Conservation (phyloP, 495 filamentous ascomycete genomes). For the Polyplosphaeria fusca region DNA sequence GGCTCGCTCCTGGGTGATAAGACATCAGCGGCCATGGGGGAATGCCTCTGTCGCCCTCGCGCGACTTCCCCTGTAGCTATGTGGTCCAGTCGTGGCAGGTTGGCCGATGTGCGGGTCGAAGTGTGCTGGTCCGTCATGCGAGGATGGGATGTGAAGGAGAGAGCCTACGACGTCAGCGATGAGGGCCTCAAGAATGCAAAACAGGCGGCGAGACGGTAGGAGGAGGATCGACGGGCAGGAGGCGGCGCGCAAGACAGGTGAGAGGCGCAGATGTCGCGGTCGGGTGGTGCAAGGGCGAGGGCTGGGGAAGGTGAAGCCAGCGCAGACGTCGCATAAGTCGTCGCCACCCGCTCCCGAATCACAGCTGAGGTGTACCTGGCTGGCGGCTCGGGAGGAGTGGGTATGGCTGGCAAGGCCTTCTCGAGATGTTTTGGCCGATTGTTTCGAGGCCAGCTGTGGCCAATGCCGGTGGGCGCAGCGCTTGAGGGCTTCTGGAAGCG, state of each 20-base stretch:
- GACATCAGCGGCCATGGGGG: constrained; percentile 34
- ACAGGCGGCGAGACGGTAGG: background rate
- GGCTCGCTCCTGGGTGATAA: constrained; percentile 45
- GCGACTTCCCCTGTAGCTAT: constrained; percentile 23
- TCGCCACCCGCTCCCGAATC: constrained; percentile 6
- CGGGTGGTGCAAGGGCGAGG: constrained; percentile 2
- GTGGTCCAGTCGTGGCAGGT: constrained; percentile 20
- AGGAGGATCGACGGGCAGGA: background rate
- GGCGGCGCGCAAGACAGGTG: background rate
- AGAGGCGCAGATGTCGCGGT: background rate
- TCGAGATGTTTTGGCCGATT: constrained; percentile 21
- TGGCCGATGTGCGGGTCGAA: constrained; percentile 5
- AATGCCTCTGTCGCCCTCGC: constrained; percentile 19
- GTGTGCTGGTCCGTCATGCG: constrained; percentile 25
- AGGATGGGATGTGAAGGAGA: background rate
- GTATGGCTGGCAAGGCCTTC: background rate
- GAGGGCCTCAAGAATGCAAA: background rate
- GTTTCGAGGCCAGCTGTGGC: constrained; percentile 15
- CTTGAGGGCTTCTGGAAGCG: constrained; percentile 25
- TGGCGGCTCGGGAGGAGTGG: constrained; percentile 11
- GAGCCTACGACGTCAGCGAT: constrained; percentile 13
- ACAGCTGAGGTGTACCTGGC: constrained; percentile 21
- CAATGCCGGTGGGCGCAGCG: constrained; percentile 27
- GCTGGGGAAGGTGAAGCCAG: constrained; percentile 3
- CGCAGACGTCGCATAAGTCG: constrained; percentile 17